A percentile compares a stretch with the other conserved stretches of the same genome.
Conservation (phyloP, 2,329 filamentous ascomycete species). For the Cladobotryum protrusum region DNA sequence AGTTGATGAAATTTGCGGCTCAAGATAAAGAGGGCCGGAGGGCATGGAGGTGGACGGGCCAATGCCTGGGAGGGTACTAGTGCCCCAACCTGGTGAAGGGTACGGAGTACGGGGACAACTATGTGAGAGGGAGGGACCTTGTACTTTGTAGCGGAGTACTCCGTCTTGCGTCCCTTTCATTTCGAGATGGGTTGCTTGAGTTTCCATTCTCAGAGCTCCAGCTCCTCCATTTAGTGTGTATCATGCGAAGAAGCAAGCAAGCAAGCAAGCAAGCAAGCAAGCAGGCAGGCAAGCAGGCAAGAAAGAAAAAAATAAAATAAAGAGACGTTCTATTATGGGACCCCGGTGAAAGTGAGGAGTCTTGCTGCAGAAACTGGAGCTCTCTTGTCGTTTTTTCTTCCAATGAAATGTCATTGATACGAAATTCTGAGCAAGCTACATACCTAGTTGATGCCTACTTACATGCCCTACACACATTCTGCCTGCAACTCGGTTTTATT, state of each 20-base stretch:
- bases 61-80: neutral
- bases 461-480: too few relatives aligned
- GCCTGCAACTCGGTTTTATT: slow-evolving; percentile 6
- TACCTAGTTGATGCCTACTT: too few relatives aligned
- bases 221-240: neutral
- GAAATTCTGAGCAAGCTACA: too few relatives aligned
- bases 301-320: too few relatives aligned
- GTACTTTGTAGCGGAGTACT: neutral
- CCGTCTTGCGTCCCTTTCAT: neutral
- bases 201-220: too few relatives aligned
- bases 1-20: neutral
- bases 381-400: too few relatives aligned
- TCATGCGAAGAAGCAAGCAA: neutral
- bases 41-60: neutral
- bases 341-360: too few relatives aligned
- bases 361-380: too few relatives aligned
- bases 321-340: too few relatives aligned
- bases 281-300: too few relatives aligned
- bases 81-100: neutral
- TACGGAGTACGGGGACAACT: neutral
- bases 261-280: neutral
- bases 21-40: neutral
- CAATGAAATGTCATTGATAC: too few relatives aligned
- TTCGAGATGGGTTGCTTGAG: neutral
- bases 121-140: neutral